Evolutionary conservation across 495 filamentous ascomycete species (phyloP).

Genomic region (Tuber microsphaerosporum): DNA sequence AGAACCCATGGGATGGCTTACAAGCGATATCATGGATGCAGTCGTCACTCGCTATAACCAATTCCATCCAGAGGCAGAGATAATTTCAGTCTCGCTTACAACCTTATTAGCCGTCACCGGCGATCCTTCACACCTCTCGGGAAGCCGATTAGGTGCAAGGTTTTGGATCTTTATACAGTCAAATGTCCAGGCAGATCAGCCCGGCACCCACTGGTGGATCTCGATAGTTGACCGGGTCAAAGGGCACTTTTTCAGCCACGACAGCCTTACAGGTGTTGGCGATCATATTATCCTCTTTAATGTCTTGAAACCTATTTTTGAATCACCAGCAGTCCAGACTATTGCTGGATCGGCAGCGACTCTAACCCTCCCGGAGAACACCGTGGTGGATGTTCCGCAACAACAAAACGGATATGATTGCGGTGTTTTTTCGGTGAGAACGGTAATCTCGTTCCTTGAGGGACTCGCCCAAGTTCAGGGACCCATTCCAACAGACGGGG

Average conservation of each 20-base stretch:
- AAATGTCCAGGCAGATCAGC: background rate
- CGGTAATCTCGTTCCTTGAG: slow-evolving; percentile 6
- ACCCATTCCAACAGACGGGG: background rate
- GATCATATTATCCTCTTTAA: background rate
- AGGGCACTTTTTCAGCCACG: slow-evolving; percentile 1
- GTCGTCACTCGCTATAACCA: background rate
- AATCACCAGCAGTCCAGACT: background rate
- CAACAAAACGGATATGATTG: slow-evolving; percentile 18
- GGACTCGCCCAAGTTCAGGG: background rate
- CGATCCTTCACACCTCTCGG: background rate
- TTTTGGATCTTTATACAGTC: slow-evolving; percentile 22
- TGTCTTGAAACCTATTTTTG: background rate
- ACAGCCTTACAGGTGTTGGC: background rate
- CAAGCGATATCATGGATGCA: background rate
- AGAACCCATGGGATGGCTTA: background rate
- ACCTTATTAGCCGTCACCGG: background rate
- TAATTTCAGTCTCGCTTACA: background rate
- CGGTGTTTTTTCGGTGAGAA: slow-evolving; percentile 9
- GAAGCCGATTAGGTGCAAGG: background rate
- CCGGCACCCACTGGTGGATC: background rate
- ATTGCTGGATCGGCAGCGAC: background rate
- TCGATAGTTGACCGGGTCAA: slow-evolving; percentile 3
- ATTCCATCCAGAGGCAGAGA: background rate
- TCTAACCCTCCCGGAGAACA: background rate
- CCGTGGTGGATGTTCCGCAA: background rate